Evolutionary conservation across 2,329 filamentous ascomycete species (phyloP).

Genomic region (Rutstroemia sp.): DNA sequence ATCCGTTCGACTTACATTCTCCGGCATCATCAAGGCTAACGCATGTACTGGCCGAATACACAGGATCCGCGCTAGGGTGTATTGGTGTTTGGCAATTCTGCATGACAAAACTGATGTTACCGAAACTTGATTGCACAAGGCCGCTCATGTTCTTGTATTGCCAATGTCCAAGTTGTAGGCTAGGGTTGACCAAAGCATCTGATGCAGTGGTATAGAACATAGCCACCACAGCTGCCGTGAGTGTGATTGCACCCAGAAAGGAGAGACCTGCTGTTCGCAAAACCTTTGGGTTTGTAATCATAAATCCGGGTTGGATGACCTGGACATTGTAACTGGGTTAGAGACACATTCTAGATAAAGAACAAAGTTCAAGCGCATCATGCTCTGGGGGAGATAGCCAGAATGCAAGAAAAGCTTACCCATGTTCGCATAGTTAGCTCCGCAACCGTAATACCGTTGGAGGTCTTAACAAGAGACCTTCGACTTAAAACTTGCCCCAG

Average conservation of each 20-base stretch:
- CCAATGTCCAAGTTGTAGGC: conserved; percentile 53
- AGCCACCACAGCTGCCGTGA: conserved; percentile 57
- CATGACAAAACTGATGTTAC: conserved; percentile 51
- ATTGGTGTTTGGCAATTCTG: conserved; percentile 57
- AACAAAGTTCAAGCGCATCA: too few relatives aligned
- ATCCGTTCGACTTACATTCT: conserved; percentile 35
- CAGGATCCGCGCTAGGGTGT: conserved; percentile 32
- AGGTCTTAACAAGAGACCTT: conserved; percentile 52
- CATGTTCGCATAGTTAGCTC: conserved; percentile 74
- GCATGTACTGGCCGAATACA: conserved; percentile 47
- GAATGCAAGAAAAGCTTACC: conserved; percentile 26
- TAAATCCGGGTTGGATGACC: conserved; percentile 62
- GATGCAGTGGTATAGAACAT: conserved; percentile 73
- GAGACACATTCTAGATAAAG: background rate
- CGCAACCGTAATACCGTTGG: conserved; percentile 62
- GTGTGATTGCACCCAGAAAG: conserved; percentile 54
- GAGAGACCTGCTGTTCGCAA: conserved; percentile 57
- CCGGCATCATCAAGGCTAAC: conserved; percentile 63
- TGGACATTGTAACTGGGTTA: conserved; percentile 32
- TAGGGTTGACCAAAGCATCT: conserved; percentile 67
- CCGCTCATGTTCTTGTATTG: conserved; percentile 44
- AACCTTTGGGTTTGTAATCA: conserved; percentile 62
- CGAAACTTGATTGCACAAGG: conserved; percentile 53
- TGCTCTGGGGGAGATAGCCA: too few relatives aligned
- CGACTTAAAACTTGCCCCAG: conserved; percentile 69